Conservation (phyloP, 2,329 filamentous ascomycete species). For the Pyrenophora graminea region DNA sequence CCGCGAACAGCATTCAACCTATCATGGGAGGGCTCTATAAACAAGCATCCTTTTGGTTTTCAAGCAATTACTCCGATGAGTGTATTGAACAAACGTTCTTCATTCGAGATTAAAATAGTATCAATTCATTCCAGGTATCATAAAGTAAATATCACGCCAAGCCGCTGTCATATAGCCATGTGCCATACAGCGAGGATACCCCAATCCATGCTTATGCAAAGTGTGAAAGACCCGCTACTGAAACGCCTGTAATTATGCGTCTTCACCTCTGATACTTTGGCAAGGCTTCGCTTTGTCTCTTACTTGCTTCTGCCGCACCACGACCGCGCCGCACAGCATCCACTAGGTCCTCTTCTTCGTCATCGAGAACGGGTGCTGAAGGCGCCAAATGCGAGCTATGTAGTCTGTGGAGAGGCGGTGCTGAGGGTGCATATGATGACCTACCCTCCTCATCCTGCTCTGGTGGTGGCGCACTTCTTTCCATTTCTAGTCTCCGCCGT, state of each 20-base stretch:
- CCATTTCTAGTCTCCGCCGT: constrained; percentile 46
- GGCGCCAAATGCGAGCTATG: constrained; percentile 23
- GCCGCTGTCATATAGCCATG: neutral
- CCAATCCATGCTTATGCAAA: neutral
- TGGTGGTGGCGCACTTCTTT: constrained; percentile 48
- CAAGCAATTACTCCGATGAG: no score
- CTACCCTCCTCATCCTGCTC: constrained; percentile 29
- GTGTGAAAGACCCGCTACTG: neutral
- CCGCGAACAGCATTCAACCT: no score
- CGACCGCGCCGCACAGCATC: constrained; percentile 31
- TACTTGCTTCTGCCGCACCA: constrained; percentile 7
- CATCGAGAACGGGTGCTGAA: constrained; percentile 40
- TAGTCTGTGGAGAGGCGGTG: constrained; percentile 20
- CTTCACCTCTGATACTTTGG: constrained; percentile 38
- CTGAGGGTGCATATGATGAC: constrained; percentile 22
- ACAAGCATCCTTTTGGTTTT: no score
- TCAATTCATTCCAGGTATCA: constrained; percentile 1
- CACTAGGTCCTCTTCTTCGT: constrained; percentile 41
- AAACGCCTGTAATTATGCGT: constrained; percentile 3
- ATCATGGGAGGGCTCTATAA: no score
- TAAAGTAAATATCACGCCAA: no score
- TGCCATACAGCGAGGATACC: no score
- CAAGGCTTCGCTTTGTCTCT: constrained; percentile 30
- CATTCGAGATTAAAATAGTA: neutral
- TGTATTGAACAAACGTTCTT: neutral